A percentile compares a stretch with the other conserved stretches of the same genome.
Evolutionary conservation across 768 basidiomycete species (phyloP).

Genomic region (Serendipita vermifera): DNA sequence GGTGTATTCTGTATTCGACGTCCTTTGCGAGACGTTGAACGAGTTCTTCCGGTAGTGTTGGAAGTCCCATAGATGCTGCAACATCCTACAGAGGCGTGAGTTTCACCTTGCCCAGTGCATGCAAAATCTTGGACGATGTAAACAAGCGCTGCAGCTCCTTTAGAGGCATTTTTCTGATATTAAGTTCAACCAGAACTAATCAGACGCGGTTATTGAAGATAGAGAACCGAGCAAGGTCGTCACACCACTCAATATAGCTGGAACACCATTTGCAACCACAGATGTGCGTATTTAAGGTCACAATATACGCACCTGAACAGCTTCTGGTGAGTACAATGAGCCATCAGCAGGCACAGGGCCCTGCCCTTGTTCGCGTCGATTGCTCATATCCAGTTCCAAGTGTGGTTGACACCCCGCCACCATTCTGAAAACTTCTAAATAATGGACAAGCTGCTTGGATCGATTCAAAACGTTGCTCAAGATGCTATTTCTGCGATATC

Average conservation of each 20-base stretch:
- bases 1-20: constrained; percentile 92
- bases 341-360: neutral
- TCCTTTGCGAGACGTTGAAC: constrained; percentile 83
- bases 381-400: constrained; percentile 1
- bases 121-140: neutral
- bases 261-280: too few relatives aligned
- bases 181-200: too few relatives aligned
- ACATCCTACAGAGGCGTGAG: constrained; percentile 49
- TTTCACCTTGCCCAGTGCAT: neutral
- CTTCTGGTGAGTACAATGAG: constrained; percentile 4
- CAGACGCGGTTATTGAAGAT: too few relatives aligned
- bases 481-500: neutral
- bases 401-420: neutral
- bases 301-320: neutral
- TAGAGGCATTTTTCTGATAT: neutral
- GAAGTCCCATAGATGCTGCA: constrained; percentile 74
- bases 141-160: neutral
- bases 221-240: too few relatives aligned
- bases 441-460: neutral
- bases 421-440: neutral
- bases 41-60: constrained; percentile 60
- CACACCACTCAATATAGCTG: too few relatives aligned
- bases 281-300: neutral
- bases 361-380: constrained; percentile 4
- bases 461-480: neutral